phyloP scores from a whole-genome alignment of 2,329 filamentous ascomycete species.

The Aspergillus ibericus region DNA sequence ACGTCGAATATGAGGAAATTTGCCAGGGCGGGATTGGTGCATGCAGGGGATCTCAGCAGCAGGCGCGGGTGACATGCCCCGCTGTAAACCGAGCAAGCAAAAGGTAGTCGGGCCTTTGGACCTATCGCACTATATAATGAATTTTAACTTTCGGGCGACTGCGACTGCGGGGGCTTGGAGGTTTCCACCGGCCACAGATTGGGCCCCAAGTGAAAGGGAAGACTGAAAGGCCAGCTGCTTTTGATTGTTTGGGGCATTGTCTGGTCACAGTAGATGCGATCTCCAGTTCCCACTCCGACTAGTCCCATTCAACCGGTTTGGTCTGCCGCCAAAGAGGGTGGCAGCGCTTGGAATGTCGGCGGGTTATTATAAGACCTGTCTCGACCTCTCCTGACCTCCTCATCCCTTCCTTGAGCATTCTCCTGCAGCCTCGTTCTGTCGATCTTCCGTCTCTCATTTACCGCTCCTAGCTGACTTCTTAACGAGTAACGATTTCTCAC shows the following conservation, averaged over 20 bases:
- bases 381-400: background rate
- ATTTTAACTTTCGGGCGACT: background rate
- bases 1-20: background rate
- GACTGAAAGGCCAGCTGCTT: too few species aligned
- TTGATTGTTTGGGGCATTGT: background rate
- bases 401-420: background rate
- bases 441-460: background rate
- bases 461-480: background rate
- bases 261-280: background rate
- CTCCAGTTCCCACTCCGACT: background rate
- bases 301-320: slow-evolving; percentile 2
- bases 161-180: background rate
- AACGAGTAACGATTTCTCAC: too few species aligned
- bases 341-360: background rate
- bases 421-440: background rate
- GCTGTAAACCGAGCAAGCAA: background rate
- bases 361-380: slow-evolving; percentile 1
- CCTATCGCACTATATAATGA: background rate
- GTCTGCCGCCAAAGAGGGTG: background rate
- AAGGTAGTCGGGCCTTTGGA: background rate
- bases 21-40: background rate
- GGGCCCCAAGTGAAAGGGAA: too few species aligned
- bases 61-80: background rate
- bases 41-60: background rate
- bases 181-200: too few species aligned